Evolutionary conservation across 2,329 filamentous ascomycete genomes (phyloP).

Genomic region (Diaporthe eres): DNA sequence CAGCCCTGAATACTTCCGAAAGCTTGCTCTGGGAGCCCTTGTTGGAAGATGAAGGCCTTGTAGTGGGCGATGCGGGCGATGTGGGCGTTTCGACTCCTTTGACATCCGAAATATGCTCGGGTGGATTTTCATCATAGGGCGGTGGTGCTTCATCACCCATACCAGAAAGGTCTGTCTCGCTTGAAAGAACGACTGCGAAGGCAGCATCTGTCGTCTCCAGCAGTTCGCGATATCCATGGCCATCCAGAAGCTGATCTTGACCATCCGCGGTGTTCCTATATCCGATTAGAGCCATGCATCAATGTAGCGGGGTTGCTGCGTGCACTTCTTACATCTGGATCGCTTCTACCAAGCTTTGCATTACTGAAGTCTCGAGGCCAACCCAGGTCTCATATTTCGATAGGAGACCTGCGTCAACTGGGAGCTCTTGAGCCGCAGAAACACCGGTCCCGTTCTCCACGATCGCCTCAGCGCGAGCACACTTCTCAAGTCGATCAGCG

Average conservation of each 20-base stretch:
- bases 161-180: neutral
- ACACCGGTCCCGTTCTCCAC: neutral
- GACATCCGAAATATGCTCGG: neutral
- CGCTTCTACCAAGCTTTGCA: constrained; percentile 6
- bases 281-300: neutral
- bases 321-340: neutral
- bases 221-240: neutral
- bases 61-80: no score
- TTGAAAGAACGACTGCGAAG: neutral
- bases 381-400: neutral
- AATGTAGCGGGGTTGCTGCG: no score
- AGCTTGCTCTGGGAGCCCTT: constrained; percentile 37
- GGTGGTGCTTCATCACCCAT: neutral
- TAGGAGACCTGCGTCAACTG: neutral
- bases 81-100: neutral
- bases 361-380: constrained; percentile 7
- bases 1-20: constrained; percentile 47
- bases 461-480: neutral
- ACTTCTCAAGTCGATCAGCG: constrained; percentile 1
- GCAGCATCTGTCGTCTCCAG: neutral
- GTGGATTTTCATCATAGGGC: neutral
- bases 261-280: neutral
- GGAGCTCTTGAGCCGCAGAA: neutral
- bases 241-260: neutral
- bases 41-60: neutral